Conservation (phyloP, 2,329 filamentous ascomycete genomes). For the Xylaria polymorpha region DNA sequence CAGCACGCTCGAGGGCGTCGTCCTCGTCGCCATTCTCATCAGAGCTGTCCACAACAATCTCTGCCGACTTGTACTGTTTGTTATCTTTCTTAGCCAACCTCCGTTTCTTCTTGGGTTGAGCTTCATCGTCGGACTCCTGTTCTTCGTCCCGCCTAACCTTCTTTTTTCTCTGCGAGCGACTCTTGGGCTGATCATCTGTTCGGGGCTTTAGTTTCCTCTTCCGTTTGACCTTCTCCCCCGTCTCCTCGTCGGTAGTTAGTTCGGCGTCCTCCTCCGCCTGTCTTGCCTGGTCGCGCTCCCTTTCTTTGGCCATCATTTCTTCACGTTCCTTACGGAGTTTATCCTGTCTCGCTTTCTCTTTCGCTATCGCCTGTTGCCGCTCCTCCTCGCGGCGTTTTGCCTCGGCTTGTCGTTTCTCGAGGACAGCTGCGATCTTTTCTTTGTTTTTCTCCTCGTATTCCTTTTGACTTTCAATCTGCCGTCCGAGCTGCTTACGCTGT, state of each 20-base stretch:
- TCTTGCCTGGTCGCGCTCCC: constrained; percentile 73
- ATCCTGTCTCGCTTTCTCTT: constrained; percentile 78
- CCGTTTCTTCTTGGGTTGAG: constrained; percentile 71
- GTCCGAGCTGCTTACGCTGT: constrained; percentile 89
- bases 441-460: constrained; percentile 96
- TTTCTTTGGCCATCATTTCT: constrained; percentile 80
- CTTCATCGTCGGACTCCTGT: constrained; percentile 61
- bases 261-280: constrained; percentile 83
- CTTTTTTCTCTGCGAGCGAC: constrained; percentile 66
- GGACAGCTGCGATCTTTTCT: constrained; percentile 83
- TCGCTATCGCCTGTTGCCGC: constrained; percentile 73
- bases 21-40: constrained; percentile 58
- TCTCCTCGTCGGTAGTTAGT: constrained; percentile 83
- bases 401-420: constrained; percentile 83
- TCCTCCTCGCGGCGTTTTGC: constrained; percentile 81
- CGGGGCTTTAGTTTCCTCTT: constrained; percentile 71
- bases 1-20: constrained; percentile 59
- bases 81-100: constrained; percentile 63
- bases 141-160: constrained; percentile 63
- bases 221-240: constrained; percentile 81
- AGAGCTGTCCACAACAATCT: constrained; percentile 82
- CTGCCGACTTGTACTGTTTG: constrained; percentile 85
- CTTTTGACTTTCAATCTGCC: constrained; percentile 83
- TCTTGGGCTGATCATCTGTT: constrained; percentile 55
- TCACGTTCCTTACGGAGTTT: constrained; percentile 89